These are phyloP conservation scores for Mucor saturninus DNA, from an alignment of 371 early-diverging fungal genomes.

Conservation along the genomic window DNA sequence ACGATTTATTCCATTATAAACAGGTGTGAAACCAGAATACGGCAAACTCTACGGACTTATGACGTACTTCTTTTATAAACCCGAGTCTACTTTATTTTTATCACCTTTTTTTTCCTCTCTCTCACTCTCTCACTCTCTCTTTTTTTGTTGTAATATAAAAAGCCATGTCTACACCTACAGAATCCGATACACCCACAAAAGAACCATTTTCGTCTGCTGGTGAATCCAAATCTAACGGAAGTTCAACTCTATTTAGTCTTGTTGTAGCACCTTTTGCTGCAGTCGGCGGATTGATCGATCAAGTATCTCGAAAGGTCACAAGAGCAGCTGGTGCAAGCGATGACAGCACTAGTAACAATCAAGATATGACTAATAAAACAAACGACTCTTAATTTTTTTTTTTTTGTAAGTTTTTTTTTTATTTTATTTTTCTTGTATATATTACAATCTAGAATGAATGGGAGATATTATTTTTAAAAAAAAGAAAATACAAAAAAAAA, in stretches of 20 bases:
- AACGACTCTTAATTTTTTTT: not conserved
- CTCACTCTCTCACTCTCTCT: not conserved
- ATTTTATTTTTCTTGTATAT: no score
- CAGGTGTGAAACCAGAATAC: no score
- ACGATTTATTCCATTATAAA: no score
- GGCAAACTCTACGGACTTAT: not conserved
- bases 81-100: no score
- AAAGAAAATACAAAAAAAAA: not conserved
- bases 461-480: conserved; percentile 1
- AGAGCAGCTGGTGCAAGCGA: not conserved
- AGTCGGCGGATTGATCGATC: conserved; percentile 29
- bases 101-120: conserved; percentile 1
- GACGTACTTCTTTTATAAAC: not conserved
- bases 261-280: conserved; percentile 28
- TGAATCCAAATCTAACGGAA: conserved; percentile 15
- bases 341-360: conserved; percentile 1
- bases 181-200: conserved; percentile 24
- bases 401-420: not conserved
- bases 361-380: not conserved
- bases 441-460: no score
- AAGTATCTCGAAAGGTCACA: conserved; percentile 25
- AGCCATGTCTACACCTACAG: not conserved
- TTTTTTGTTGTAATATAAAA: not conserved
- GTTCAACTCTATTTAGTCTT: conserved; percentile 10
- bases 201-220: conserved; percentile 27